Conservation (phyloP, 2,329 filamentous ascomycete species). For the Xylariaceae sp. region DNA sequence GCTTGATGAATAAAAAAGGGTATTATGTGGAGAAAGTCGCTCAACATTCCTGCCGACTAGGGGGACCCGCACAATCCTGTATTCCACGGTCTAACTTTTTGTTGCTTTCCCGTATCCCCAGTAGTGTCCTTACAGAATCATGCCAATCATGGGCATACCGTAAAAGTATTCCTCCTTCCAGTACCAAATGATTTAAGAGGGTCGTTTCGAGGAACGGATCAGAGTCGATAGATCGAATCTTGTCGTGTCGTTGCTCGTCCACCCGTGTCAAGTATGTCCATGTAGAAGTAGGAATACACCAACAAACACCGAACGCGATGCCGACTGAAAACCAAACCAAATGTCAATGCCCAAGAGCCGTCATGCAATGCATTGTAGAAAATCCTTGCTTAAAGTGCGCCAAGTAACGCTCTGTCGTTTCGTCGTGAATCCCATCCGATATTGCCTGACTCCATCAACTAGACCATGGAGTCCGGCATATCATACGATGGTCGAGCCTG, state of each 20-base stretch:
- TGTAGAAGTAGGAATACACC: conserved; percentile 36
- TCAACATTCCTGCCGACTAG: conserved; percentile 14
- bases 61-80: conserved; percentile 11
- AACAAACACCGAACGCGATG: conserved; percentile 45
- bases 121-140: conserved; percentile 20
- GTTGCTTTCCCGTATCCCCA: conserved; percentile 24
- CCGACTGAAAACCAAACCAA: conserved; percentile 37
- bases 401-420: conserved; percentile 32
- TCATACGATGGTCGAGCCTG: conserved; percentile 30
- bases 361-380: conserved; percentile 37
- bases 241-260: conserved; percentile 11
- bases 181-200: conserved; percentile 15
- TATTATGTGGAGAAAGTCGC: conserved; percentile 27
- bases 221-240: conserved; percentile 1
- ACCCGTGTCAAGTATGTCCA: conserved; percentile 37
- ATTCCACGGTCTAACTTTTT: conserved; percentile 26
- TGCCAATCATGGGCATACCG: conserved; percentile 21
- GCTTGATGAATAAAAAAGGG: conserved; percentile 18
- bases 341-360: conserved; percentile 35
- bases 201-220: conserved; percentile 4
- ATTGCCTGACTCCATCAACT: conserved; percentile 29
- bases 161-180: conserved; percentile 16
- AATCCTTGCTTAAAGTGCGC: conserved; percentile 24
- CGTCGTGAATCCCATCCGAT: conserved; percentile 33
- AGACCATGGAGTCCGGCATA: conserved; percentile 41